These are phyloP conservation scores for Plasmodium gallinaceum DNA, from an alignment of 169 alveolate genomes.

Conservation along the genomic window DNA sequence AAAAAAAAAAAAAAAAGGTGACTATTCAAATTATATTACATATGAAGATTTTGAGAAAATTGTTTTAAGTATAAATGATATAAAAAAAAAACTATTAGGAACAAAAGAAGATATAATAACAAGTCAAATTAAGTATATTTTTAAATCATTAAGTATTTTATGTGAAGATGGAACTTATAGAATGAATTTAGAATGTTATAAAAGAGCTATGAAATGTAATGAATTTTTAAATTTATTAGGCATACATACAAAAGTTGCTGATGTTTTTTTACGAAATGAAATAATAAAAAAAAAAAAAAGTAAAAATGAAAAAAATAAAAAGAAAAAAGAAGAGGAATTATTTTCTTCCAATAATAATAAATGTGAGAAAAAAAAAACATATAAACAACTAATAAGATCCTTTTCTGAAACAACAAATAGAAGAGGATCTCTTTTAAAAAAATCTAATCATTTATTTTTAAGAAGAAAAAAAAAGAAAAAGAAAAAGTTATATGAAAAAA, in stretches of 20 bases:
- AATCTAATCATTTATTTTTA: slow-evolving; percentile 9
- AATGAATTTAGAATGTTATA: slow-evolving; percentile 63
- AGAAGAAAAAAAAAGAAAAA: slow-evolving; percentile 5
- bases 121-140: slow-evolving; percentile 62
- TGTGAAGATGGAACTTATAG: slow-evolving; percentile 70
- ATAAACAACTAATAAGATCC: slow-evolving; percentile 7
- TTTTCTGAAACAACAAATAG: slow-evolving; percentile 20
- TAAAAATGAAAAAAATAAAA: neutral
- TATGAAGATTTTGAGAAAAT: slow-evolving; percentile 70
- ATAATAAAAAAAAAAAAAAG: slow-evolving; percentile 12
- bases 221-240: slow-evolving; percentile 64
- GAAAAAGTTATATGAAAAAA: neutral
- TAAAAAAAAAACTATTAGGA: slow-evolving; percentile 68
- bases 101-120: slow-evolving; percentile 61
- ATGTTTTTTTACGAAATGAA: slow-evolving; percentile 29
- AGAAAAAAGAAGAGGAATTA: neutral
- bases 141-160: slow-evolving; percentile 61
- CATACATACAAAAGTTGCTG: slow-evolving; percentile 54
- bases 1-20: neutral
- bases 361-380: neutral
- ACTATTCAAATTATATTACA: slow-evolving; percentile 27
- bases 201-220: slow-evolving; percentile 51
- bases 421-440: slow-evolving; percentile 25
- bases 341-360: neutral
- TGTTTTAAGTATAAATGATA: slow-evolving; percentile 57